A percentile compares a stretch with the other conserved stretches of the same genome.
phyloP scores from a whole-genome alignment of 176 grass and related monocot genomes.

The Carex littledalei region DNA sequence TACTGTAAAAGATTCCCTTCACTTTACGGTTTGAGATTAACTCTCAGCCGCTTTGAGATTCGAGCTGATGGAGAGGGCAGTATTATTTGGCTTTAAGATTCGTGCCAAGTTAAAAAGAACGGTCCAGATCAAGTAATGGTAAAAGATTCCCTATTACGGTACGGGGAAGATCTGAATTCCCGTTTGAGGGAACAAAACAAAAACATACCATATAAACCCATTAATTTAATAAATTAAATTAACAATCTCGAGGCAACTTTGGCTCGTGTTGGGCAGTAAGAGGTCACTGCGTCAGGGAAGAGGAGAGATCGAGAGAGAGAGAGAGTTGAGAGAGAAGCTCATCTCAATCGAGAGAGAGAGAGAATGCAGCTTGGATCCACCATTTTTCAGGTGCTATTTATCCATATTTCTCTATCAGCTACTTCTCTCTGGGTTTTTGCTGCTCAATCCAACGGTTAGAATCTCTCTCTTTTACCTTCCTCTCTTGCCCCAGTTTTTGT shows the following conservation, averaged over 20 bases:
- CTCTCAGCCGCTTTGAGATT: too few relatives aligned
- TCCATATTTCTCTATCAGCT: conserved; percentile 30
- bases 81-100: too few relatives aligned
- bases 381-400: conserved; percentile 38
- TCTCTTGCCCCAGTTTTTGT: background rate
- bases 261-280: conserved; percentile 21
- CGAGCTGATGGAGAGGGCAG: too few relatives aligned
- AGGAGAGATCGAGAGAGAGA: conserved; percentile 13
- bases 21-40: too few relatives aligned
- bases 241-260: conserved; percentile 11
- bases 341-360: background rate
- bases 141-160: too few relatives aligned
- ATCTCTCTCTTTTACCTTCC: background rate
- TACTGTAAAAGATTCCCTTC: too few relatives aligned
- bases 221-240: conserved; percentile 10
- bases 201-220: too few relatives aligned
- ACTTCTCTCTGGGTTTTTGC: conserved; percentile 25
- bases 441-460: conserved; percentile 42
- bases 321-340: conserved; percentile 5
- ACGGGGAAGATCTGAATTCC: too few relatives aligned
- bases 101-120: too few relatives aligned
- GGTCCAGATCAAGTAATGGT: too few relatives aligned
- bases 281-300: background rate
- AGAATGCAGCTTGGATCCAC: conserved; percentile 39
- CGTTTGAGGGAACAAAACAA: too few relatives aligned